phyloP scores from a whole-genome alignment of 345 rosid species.

The Euclidium syriacum region DNA sequence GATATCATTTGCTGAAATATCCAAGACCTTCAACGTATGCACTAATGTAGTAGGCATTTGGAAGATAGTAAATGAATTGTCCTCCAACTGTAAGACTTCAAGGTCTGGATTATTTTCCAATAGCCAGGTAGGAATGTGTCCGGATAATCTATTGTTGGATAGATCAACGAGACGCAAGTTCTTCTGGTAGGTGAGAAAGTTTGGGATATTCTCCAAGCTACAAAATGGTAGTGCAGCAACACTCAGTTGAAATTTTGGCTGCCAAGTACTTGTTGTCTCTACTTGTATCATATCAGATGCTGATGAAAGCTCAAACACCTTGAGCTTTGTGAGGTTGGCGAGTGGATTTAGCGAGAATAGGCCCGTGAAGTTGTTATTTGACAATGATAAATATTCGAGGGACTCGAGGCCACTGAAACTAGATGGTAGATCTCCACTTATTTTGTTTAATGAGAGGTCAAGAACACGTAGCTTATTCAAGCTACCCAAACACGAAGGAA shows the following conservation, averaged over 20 bases:
- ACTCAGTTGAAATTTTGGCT: conserved; percentile 11
- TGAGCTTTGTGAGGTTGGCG: conserved; percentile 3
- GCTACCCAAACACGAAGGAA: not conserved
- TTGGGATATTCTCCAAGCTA: not conserved
- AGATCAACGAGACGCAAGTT: conserved; percentile 3
- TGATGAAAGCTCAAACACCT: conserved; percentile 2
- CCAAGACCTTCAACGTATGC: not conserved
- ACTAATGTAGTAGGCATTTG: not conserved
- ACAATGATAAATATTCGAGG: not conserved
- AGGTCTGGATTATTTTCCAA: conserved; percentile 1
- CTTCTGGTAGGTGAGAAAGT: not conserved
- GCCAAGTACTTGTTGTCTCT: not conserved
- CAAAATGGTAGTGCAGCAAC: not conserved
- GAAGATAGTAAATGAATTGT: not conserved
- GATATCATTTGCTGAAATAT: not conserved
- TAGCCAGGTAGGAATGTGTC: conserved; percentile 10
- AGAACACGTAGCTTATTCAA: not conserved
- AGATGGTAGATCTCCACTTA: not conserved
- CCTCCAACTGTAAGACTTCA: not conserved
- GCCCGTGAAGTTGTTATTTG: not conserved
- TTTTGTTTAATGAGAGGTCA: not conserved
- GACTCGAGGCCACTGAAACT: not conserved
- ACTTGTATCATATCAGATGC: not conserved
- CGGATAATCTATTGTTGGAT: not conserved
- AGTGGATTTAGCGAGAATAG: not conserved